Evolutionary conservation across 352 stramenopile species (phyloP).

Genomic region (Aphanomyces euteiches): DNA sequence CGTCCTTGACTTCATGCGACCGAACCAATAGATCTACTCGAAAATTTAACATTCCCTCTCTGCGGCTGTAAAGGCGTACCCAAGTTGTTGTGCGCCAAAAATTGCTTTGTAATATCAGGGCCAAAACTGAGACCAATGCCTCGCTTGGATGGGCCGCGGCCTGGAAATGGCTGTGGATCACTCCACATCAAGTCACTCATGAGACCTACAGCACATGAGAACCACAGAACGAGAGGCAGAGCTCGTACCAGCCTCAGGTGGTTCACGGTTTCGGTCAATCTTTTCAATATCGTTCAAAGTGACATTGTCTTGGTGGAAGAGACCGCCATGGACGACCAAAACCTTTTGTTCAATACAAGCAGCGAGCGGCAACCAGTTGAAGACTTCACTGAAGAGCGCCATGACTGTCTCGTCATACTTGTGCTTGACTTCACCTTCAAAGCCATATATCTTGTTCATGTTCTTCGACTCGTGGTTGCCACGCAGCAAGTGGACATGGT

Average conservation of each 20-base stretch:
- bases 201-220: constrained; percentile 41
- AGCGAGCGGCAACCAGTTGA: constrained; percentile 95
- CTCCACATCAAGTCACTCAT: constrained; percentile 92
- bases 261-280: constrained; percentile 94
- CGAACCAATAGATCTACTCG: constrained; percentile 91
- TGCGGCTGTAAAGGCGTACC: constrained; percentile 39
- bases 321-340: constrained; percentile 96
- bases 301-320: constrained; percentile 93
- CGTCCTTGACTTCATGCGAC: constrained; percentile 99
- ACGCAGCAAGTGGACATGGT: constrained; percentile 91
- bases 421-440: constrained; percentile 98
- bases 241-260: constrained; percentile 76
- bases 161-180: constrained; percentile 96
- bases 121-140: constrained; percentile 98
- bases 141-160: constrained; percentile 92
- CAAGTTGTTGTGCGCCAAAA: constrained; percentile 95
- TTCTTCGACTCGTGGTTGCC: constrained; percentile 99
- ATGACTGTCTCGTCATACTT: constrained; percentile 99
- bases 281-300: constrained; percentile 93
- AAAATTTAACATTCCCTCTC: constrained; percentile 3
- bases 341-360: constrained; percentile 93
- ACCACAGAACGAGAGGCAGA: constrained; percentile 27
- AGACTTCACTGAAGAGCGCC: constrained; percentile 98
- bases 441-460: constrained; percentile 99
- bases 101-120: constrained; percentile 95